Evolutionary conservation across 257 asterid species (phyloP).

Genomic region (Plantago ovata): DNA sequence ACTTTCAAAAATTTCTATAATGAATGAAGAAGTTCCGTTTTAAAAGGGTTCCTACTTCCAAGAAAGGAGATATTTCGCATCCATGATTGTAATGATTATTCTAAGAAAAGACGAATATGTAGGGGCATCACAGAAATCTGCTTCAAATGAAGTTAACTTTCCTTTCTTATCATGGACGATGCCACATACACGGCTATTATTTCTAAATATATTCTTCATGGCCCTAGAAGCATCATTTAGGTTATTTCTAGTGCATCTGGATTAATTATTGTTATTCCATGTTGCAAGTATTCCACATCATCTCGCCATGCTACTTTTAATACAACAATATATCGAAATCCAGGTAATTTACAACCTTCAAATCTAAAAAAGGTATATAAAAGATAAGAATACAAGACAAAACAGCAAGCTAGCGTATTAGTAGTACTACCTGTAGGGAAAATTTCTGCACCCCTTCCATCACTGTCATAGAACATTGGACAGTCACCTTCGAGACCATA

Average conservation of each 20-base stretch:
- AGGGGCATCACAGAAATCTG: no score
- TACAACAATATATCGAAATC: slow-evolving; percentile 6
- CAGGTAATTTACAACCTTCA: neutral
- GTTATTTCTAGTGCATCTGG: neutral
- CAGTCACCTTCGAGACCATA: slow-evolving; percentile 82
- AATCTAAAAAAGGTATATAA: neutral
- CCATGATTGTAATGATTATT: no score
- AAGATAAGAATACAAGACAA: slow-evolving; percentile 5
- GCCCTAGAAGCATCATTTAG: neutral
- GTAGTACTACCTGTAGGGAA: slow-evolving; percentile 73
- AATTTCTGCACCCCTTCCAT: slow-evolving; percentile 86
- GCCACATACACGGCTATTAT: slow-evolving; percentile 5
- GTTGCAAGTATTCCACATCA: neutral
- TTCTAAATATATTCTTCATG: neutral
- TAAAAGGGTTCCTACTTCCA: no score
- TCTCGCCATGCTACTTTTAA: neutral
- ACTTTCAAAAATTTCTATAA: no score
- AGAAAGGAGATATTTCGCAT: no score
- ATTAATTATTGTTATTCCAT: neutral
- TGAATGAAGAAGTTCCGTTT: no score
- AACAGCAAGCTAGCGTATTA: slow-evolving; percentile 19
- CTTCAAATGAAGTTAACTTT: neutral
- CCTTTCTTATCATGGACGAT: neutral
- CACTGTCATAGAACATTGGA: slow-evolving; percentile 77
- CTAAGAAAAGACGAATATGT: no score